phyloP scores from a whole-genome alignment of 352 stramenopile genomes.

The Pythium volutum region DNA sequence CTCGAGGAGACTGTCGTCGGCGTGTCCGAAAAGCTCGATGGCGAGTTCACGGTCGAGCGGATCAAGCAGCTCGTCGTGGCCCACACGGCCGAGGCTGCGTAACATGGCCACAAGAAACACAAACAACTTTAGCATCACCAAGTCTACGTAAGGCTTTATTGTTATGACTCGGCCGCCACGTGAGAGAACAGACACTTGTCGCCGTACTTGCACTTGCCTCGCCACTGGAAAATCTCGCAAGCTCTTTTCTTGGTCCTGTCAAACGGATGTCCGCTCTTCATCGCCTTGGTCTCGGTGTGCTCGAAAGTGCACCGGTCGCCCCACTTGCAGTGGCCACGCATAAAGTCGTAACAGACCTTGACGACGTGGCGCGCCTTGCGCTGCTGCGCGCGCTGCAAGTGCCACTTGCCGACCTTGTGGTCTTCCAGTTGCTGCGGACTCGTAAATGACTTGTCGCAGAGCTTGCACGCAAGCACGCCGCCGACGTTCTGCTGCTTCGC shows the following conservation, averaged over 20 bases:
- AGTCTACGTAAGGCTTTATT: neutral
- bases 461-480: constrained; percentile 40
- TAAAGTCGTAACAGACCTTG: constrained; percentile 82
- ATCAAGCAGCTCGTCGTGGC: constrained; percentile 20
- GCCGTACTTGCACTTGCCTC: constrained; percentile 61
- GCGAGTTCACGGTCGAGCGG: constrained; percentile 59
- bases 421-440: constrained; percentile 69
- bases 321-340: constrained; percentile 62
- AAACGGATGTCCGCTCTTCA: constrained; percentile 44
- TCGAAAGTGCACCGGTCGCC: constrained; percentile 71
- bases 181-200: constrained; percentile 77
- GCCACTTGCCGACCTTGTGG: constrained; percentile 80
- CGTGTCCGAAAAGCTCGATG: constrained; percentile 49
- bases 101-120: neutral
- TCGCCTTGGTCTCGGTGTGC: constrained; percentile 68
- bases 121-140: neutral
- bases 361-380: constrained; percentile 66
- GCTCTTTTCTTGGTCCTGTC: constrained; percentile 51
- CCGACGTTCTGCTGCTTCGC: constrained; percentile 31
- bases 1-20: constrained; percentile 63
- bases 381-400: constrained; percentile 66
- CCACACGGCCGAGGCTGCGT: constrained; percentile 1
- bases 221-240: constrained; percentile 50
- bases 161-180: constrained; percentile 11
- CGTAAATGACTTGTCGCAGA: constrained; percentile 82